Base-by-base conservation (phyloP, 306 rosid species). In the Vigna nakashimae region DNA sequence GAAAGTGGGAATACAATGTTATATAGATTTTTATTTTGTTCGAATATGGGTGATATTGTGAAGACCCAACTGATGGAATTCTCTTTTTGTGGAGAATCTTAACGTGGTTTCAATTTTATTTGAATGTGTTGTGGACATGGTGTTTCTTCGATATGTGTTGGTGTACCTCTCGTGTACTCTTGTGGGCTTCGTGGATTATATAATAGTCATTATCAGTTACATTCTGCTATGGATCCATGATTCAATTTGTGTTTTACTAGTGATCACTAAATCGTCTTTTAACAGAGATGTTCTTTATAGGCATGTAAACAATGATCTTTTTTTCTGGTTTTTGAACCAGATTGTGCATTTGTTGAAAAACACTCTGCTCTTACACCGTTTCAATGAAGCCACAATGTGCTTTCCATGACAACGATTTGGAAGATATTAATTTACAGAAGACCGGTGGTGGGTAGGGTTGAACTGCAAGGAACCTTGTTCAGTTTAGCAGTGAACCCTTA, bases 11-110 rank as follows among this genome's bases (percentile, higher is more conserved):
- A 46, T 67, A 55, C 77, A 69, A 51, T 52, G 36, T 68, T 52
- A 22, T 65, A 71, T 71, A 50, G 58, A 75, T 48, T 82, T 67
- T 74, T 84, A 36, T 68, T 76, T 84, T 79, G 60, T 51, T 53
- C 13, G 60, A 49, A 58, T 48, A 22, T 83, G 70, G 40, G 50
- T 77, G 50, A 55, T 81, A 5, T 56, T n/a, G n/a, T 22, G n/a
- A 38, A 46, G 42, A 79, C 69, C 22, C 36, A 49, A 16, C 65
- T 48, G 22, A 42, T 76, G 36, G 43, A 78, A 79, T 89, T 89
- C 91, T 90, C 91, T 72, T 65, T 4, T 86, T 55, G 42, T 76
- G 87, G 90, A 84, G 94, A 87, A 88, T 80, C 71, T 75, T 45
- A 18, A 32, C 62, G 7, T 69, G 58, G 48, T 34, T 76, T 83